These are phyloP conservation scores for Coemansia sp. DNA, from an alignment of 192 early-diverging fungal species.

Conservation along the genomic window DNA sequence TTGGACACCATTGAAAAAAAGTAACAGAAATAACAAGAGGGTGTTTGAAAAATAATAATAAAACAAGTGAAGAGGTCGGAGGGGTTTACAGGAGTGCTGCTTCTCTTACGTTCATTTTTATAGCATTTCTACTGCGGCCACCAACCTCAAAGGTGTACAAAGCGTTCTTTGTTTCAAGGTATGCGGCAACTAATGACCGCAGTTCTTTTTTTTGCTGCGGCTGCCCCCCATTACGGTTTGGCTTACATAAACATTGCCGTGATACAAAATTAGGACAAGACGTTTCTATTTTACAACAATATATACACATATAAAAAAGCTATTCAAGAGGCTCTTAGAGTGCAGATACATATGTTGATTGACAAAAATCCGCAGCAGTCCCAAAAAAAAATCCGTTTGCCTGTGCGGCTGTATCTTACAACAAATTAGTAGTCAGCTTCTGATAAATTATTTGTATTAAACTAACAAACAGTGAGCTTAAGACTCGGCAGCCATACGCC, in stretches of 20 bases:
- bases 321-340: background rate
- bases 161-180: background rate
- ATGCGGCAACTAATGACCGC: background rate
- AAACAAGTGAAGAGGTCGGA: background rate
- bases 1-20: background rate
- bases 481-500: constrained; percentile 54
- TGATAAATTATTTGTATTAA: too few species aligned
- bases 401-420: too few species aligned
- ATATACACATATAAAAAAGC: background rate
- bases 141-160: background rate
- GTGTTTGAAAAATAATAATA: background rate
- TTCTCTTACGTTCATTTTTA: background rate
- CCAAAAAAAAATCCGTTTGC: too few species aligned
- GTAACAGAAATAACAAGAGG: too few species aligned
- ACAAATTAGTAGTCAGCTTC: too few species aligned
- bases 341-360: too few species aligned
- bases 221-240: background rate
- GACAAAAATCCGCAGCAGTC: too few species aligned
- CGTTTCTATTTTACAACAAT: background rate
- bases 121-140: background rate
- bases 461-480: background rate
- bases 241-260: background rate
- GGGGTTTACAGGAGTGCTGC: background rate
- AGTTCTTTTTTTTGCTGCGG: background rate
- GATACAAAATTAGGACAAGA: background rate